Evolutionary conservation across 441 rosid genomes (phyloP).

Genomic region (Iberis amara): DNA sequence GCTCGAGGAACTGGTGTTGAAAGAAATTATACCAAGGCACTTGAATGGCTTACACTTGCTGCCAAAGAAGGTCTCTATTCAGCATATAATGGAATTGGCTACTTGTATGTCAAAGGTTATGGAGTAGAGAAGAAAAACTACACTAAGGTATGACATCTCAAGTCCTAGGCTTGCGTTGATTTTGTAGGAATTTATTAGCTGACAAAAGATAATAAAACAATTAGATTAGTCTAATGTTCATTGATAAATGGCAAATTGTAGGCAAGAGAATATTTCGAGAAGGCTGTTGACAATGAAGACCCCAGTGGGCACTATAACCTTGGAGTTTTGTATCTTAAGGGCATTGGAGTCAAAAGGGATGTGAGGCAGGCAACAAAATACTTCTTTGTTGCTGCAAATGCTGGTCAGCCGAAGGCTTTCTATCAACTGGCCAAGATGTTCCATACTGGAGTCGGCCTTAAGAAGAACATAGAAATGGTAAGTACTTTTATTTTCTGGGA

Average conservation of each 20-base stretch:
- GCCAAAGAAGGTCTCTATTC: conserved; percentile 70
- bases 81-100: conserved; percentile 92
- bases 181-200: conserved; percentile 2
- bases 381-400: conserved; percentile 82
- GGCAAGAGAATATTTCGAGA: conserved; percentile 95
- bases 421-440: conserved; percentile 99
- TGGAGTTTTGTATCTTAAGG: conserved; percentile 86
- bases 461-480: conserved; percentile 76
- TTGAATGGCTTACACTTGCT: conserved; percentile 87
- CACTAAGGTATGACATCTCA: conserved; percentile 51
- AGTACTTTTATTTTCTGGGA: conserved; percentile 4
- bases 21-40: conserved; percentile 84
- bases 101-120: conserved; percentile 87
- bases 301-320: conserved; percentile 92
- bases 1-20: conserved; percentile 98
- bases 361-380: conserved; percentile 67
- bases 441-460: conserved; percentile 91
- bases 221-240: conserved; percentile 1
- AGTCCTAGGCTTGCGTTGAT: neutral
- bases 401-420: conserved; percentile 94
- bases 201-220: neutral
- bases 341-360: conserved; percentile 84
- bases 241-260: conserved; percentile 28
- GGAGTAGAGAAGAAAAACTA: conserved; percentile 92
- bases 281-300: conserved; percentile 74